These are phyloP conservation scores for Suillus bovinus DNA, from an alignment of 768 basidiomycete species.

Conservation along the genomic window DNA sequence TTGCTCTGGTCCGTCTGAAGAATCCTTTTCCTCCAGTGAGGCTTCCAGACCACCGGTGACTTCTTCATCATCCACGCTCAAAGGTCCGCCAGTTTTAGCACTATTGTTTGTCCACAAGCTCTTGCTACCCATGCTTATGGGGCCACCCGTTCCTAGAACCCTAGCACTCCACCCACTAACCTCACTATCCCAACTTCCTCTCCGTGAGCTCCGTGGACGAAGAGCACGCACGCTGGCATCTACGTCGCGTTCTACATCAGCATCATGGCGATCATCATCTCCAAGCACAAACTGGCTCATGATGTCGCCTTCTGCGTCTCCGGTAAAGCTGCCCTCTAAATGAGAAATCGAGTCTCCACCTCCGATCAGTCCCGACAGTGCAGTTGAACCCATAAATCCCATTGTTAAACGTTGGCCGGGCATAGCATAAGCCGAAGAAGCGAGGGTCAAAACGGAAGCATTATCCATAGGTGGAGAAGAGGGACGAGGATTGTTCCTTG, in stretches of 20 bases:
- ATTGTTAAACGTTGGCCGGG: constrained; percentile 54
- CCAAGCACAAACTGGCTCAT: constrained; percentile 66
- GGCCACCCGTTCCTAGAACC: constrained; percentile 47
- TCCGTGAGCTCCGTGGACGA: constrained; percentile 78
- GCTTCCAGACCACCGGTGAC: constrained; percentile 18
- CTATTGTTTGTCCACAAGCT: constrained; percentile 65
- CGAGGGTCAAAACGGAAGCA: constrained; percentile 89
- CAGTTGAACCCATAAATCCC: constrained; percentile 43
- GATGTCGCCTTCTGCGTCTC: constrained; percentile 58
- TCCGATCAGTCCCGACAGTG: constrained; percentile 51
- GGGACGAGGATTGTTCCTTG: constrained; percentile 93
- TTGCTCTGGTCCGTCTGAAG: constrained; percentile 12
- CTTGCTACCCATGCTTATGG: constrained; percentile 50
- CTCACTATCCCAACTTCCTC: constrained; percentile 92
- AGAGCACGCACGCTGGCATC: constrained; percentile 91
- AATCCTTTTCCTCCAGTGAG: constrained; percentile 15
- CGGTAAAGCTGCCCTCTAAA: constrained; percentile 59
- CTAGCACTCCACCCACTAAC: constrained; percentile 86
- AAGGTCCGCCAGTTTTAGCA: constrained; percentile 51
- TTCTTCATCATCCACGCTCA: constrained; percentile 45
- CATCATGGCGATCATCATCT: constrained; percentile 63
- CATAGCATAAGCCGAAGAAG: constrained; percentile 87
- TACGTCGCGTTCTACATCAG: constrained; percentile 57
- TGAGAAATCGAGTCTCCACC: constrained; percentile 69
- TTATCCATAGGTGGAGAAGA: constrained; percentile 90